These are phyloP conservation scores for Eucalyptus erythrocorys DNA, from an alignment of 345 rosid genomes.

Conservation along the genomic window DNA sequence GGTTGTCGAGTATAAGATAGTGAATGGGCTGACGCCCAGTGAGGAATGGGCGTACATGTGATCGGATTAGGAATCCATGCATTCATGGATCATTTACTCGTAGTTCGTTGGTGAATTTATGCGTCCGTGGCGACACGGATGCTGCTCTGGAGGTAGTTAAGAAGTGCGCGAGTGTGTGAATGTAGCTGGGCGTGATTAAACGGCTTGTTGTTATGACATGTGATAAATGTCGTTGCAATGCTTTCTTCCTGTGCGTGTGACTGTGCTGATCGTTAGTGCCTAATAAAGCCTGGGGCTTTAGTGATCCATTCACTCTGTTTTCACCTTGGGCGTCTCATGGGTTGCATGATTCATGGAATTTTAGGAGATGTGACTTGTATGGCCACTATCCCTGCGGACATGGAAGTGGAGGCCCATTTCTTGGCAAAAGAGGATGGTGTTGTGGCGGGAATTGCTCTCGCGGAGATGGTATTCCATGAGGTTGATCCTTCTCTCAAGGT, in stretches of 20 bases:
- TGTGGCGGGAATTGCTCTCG: slow-evolving; percentile 72
- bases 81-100: neutral
- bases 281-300: neutral
- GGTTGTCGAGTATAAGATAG: neutral
- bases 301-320: neutral
- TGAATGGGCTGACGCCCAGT: neutral
- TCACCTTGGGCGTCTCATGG: neutral
- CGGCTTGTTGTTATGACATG: neutral
- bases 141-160: neutral
- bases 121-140: neutral
- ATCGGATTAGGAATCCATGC: neutral
- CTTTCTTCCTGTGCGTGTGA: neutral
- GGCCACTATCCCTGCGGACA: slow-evolving; percentile 78
- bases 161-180: neutral
- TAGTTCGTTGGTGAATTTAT: neutral
- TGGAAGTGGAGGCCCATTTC: slow-evolving; percentile 91
- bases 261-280: neutral
- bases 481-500: slow-evolving; percentile 88
- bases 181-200: neutral
- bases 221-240: neutral
- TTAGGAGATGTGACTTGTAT: slow-evolving; percentile 89
- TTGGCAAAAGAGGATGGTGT: slow-evolving; percentile 90
- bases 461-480: slow-evolving; percentile 78
- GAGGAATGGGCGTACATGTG: neutral
- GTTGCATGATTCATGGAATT: neutral